A percentile compares a stretch with the other conserved stretches of the same genome.
Conservation (phyloP, 208 protist genomes). For the Naegleria lovaniensis region DNA sequence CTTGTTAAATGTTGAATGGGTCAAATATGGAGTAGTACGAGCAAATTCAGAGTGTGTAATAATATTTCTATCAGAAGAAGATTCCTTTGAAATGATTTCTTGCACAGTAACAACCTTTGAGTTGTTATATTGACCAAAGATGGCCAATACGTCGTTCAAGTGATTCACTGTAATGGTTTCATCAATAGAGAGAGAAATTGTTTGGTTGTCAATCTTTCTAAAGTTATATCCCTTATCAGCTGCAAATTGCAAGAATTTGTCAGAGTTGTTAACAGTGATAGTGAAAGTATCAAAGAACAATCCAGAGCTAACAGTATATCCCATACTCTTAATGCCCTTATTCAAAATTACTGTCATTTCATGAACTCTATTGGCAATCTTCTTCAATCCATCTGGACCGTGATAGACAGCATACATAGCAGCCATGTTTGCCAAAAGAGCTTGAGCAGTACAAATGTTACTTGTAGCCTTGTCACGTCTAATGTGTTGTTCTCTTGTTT, state of each 20-base stretch:
- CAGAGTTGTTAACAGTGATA: conserved; percentile 50
- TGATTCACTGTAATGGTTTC: conserved; percentile 78
- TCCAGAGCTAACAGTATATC: conserved; percentile 40
- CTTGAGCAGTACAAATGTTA: conserved; percentile 97
- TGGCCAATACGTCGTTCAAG: conserved; percentile 41
- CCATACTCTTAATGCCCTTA: conserved; percentile 62
- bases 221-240: conserved; percentile 80
- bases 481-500: conserved; percentile 98
- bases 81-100: background rate
- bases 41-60: conserved; percentile 34
- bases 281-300: conserved; percentile 83
- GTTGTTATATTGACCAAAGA: background rate
- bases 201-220: conserved; percentile 56
- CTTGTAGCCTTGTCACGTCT: conserved; percentile 84
- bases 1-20: conserved; percentile 85
- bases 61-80: background rate
- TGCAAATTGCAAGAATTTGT: conserved; percentile 56
- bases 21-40: conserved; percentile 71
- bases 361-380: conserved; percentile 82
- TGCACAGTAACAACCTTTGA: background rate
- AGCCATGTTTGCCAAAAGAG: conserved; percentile 90
- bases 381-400: conserved; percentile 83
- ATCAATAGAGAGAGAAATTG: conserved; percentile 79
- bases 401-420: conserved; percentile 96
- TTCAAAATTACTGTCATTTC: conserved; percentile 62